Conservation (phyloP, 768 basidiomycete genomes). For the Lactarius trivialis region DNA sequence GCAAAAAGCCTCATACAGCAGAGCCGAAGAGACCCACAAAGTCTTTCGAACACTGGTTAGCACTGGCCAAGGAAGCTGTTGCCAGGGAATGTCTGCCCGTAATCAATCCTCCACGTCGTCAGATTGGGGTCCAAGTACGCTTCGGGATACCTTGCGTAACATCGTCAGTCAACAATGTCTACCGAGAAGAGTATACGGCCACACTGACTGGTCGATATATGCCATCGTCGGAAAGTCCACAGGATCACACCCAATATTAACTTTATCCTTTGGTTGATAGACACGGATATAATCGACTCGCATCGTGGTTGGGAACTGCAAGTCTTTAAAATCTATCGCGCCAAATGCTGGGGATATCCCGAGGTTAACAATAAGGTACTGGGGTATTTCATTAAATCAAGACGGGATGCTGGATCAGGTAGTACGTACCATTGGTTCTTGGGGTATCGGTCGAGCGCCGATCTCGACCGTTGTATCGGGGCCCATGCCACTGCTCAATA, state of each 20-base stretch:
- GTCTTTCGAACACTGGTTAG: conserved; percentile 20
- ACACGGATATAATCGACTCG: conserved; percentile 79
- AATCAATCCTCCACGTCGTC: conserved; percentile 43
- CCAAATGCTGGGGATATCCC: conserved; percentile 60
- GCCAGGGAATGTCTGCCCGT: conserved; percentile 42
- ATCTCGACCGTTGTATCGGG: conserved; percentile 31
- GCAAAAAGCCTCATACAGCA: neutral
- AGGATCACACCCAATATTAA: conserved; percentile 66
- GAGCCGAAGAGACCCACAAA: neutral
- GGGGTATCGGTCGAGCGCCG: conserved; percentile 33
- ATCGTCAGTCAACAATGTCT: neutral
- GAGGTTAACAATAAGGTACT: conserved; percentile 52
- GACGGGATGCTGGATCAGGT: neutral
- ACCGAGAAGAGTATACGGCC: neutral
- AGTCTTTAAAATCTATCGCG: conserved; percentile 44
- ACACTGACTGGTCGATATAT: conserved; percentile 69
- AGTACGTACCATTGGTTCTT: conserved; percentile 37
- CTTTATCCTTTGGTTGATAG: conserved; percentile 45
- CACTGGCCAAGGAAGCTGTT: conserved; percentile 42
- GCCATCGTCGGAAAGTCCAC: conserved; percentile 59
- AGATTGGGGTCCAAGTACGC: conserved; percentile 66
- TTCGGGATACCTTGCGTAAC: conserved; percentile 43
- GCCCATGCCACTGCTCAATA: conserved; percentile 32
- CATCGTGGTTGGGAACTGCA: conserved; percentile 55
- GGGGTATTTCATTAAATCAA: neutral